Evolutionary conservation across 2,329 filamentous ascomycete genomes (phyloP).

Genomic region (Claviceps fusiformis): DNA sequence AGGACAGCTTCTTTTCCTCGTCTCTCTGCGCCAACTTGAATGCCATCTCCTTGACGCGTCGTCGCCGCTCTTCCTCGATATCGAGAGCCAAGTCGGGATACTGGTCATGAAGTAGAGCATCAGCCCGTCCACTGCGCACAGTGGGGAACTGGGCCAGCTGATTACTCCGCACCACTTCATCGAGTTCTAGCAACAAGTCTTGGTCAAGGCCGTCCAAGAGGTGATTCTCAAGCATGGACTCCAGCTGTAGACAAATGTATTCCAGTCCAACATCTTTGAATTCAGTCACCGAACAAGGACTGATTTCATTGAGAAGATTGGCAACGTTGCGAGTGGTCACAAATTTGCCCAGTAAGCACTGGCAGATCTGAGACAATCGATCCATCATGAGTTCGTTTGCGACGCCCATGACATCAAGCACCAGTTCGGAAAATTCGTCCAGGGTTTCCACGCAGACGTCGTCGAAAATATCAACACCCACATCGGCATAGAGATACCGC

Average conservation of each 20-base stretch:
- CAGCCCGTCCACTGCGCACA: slow-evolving; percentile 60
- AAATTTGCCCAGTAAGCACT: slow-evolving; percentile 69
- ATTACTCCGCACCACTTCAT: slow-evolving; percentile 66
- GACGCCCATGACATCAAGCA: slow-evolving; percentile 78
- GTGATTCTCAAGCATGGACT: slow-evolving; percentile 83
- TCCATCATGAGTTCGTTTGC: slow-evolving; percentile 96
- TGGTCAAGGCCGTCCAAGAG: slow-evolving; percentile 75
- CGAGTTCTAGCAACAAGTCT: slow-evolving; percentile 68
- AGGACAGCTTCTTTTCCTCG: slow-evolving; percentile 47
- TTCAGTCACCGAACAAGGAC: slow-evolving; percentile 65
- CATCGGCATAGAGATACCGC: slow-evolving; percentile 70
- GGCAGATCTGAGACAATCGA: slow-evolving; percentile 77
- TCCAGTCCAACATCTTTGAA: slow-evolving; percentile 84
- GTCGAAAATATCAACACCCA: slow-evolving; percentile 69
- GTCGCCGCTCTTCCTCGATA: slow-evolving; percentile 54
- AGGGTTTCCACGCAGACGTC: slow-evolving; percentile 55
- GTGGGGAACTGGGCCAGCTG: slow-evolving; percentile 68
- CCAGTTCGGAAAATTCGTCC: slow-evolving; percentile 76
- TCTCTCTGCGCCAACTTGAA: slow-evolving; percentile 51
- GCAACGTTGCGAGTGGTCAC: slow-evolving; percentile 80
- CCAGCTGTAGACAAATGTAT: slow-evolving; percentile 83
- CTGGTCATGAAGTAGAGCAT: slow-evolving; percentile 49
- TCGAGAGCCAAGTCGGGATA: slow-evolving; percentile 50
- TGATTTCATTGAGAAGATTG: slow-evolving; percentile 71
- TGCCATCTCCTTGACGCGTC: slow-evolving; percentile 63